Base-by-base conservation (phyloP, 768 basidiomycete species). In the Saitozyma sp. region DNA sequence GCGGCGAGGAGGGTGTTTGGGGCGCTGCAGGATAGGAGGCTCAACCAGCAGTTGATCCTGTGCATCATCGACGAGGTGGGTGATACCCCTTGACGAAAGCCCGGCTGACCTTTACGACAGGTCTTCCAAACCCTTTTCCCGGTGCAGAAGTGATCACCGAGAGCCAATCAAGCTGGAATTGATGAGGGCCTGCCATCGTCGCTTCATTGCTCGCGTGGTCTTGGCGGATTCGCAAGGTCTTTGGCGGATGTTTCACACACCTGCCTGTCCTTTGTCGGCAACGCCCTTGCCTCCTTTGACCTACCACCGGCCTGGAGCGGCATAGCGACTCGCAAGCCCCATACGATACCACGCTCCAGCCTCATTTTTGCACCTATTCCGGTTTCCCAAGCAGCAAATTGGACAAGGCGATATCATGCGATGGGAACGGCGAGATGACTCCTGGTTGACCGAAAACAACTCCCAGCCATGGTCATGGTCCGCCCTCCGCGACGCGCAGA, bases 1-100 rank as follows among this genome's bases (percentile, higher is more conserved):
- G 96, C 94, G 14, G 93, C 95, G 9, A 84, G 92, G 46, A 84
- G 92, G 54, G 90, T 96, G 63, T 97, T 98, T 77, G 88, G 92
- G 6, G 92, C 95, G 1, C 76, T 98, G 49, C 96, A 99, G 79
- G 96, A 97, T 75, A 85, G 87, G 52, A 86, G 95, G n/a, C 83
- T 98, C 40, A 96, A 95, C 78, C 92, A 95, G 74, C 93, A 96
- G 75, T 87, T 97, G 58, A 85, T 87, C 14, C 90, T 96, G 75
- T 90, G 86, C 43, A 85, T 96, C 58, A 80, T 92, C 37, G 94
- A 97, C 66, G 95, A 97, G 85, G 93, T 94, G 45, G 11, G 45
- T 46, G 13, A 3, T 45, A 9, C 16, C 16, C 43, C 45, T 46
- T 3, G 45, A 13, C 45, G 13, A 13, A 6, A 46, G 45, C 6